Base-by-base conservation (phyloP, 257 asterid genomes). In the Jacaranda mimosifolia region DNA sequence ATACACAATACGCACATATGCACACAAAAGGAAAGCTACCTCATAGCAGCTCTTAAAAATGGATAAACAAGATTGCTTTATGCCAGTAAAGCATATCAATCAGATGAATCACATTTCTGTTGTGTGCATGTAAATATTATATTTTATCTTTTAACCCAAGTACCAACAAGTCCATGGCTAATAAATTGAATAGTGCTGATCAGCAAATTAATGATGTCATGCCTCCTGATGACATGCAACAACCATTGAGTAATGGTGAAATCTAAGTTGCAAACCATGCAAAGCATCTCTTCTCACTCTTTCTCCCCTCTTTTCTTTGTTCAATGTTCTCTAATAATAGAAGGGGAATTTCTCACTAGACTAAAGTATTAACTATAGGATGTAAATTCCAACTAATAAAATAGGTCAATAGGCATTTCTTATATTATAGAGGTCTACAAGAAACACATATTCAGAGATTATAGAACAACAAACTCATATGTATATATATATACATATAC, bases 391-490 rank as follows among this genome's bases (percentile, higher is more conserved):
- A 76, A 40, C 14, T 13, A 55, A 53, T 13, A 15, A 21, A 39
- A 26, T 6, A 62, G n/a, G 68, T 51, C n/a, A 52, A n/a, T 15
- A 3, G 48, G 53, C 57, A 26, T 63, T 45, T 3, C 53, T 21
- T 43, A 59, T 15, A 49, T 2, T 38, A 49, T 57, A 15, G 59
- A 32, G 17, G 66, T n/a, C 49, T n/a, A 45, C 9, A 69, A 72
- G 32, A 69, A 15, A 60, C 56, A 69, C 11, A 45, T 19, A 49
- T 60, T 19, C 63, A 51, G 19, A 18, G n/a, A 78, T 72, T 43
- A 35, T 59, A 77, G 70, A 63, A 68, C 21, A 17, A 52, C 26
- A 39, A 60, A 49, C 26, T 19, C 21, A 26, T n/a, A 14, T 21
- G 9, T 49, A 59, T 46, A 58, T 26, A 26, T 26, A 26, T 26